Base-by-base conservation (phyloP, 805 yeast species). In the Metschnikowia picachoensis region DNA sequence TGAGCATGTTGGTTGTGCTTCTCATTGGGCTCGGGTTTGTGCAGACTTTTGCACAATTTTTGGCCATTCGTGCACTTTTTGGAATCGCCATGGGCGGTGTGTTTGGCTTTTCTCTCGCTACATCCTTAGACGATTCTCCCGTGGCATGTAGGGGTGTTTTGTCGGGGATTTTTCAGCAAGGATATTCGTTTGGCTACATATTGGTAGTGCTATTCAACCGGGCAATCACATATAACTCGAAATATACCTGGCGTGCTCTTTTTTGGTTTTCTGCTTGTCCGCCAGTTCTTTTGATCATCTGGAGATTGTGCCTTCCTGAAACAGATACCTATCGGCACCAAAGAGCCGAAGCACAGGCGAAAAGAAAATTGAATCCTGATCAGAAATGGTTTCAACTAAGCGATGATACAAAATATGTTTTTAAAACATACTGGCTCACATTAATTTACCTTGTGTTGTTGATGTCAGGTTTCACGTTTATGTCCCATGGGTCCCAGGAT, bases 141-240 rank as follows among this genome's bases (percentile, higher is more conserved):
- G 60, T 61, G 3, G 68, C 65, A 20, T 79, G 84, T 29, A 70
- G 79, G 64, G 84, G 86, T 41, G 71, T 82, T 47, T 64, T 83
- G 40, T 77, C 83, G 30, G 88, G 88, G 40, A 62, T 85, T 36
- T 78, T 88, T 60, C 95, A 87, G 66, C 85, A 87, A 61, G 95
- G 95, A 49, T 88, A 83, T 55, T 82, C 86, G 1, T 73, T 83
- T 39, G 90, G 89, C 17, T 83, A 82, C 56, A 65, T 83, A 27
- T 59, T 83, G 48, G 87, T 81, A 4, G 86, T 82, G 42, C 70
- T 82, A 20, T 83, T 82, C 67, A 77, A 78, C 50, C 71, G 89
- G 59, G 85, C 85, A 35, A 76, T 83, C 35, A 52, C 55, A 11
- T 50, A 48, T 52, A 76, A 73, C 49, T 68, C 82, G 3, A 55